Conservation (phyloP, 2,329 filamentous ascomycete genomes). For the Onygena corvina region DNA sequence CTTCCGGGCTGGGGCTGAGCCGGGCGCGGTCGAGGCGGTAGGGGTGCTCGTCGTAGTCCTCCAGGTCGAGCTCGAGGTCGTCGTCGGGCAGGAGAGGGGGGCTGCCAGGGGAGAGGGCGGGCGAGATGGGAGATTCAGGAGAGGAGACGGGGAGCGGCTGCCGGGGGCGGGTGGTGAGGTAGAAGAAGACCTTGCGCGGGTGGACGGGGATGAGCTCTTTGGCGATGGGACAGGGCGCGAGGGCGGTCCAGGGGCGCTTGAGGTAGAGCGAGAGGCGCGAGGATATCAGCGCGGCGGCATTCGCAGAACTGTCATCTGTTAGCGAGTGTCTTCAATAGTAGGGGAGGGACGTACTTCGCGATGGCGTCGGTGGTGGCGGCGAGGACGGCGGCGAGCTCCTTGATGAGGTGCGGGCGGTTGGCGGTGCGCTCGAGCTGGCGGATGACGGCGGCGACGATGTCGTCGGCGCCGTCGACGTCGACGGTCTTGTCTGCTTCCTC, state of each 20-base stretch:
- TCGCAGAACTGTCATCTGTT: constrained; percentile 61
- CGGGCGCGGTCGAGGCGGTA: constrained; percentile 48
- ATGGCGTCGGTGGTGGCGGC: constrained; percentile 67
- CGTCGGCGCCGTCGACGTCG: constrained; percentile 74
- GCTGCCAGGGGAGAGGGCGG: too few relatives aligned
- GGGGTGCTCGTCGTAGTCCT: constrained; percentile 50
- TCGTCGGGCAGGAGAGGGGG: too few relatives aligned
- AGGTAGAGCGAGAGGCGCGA: constrained; percentile 82
- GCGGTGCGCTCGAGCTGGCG: constrained; percentile 76
- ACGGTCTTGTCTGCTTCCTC: constrained; percentile 36
- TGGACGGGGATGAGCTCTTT: constrained; percentile 90
- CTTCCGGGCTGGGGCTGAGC: constrained; percentile 80
- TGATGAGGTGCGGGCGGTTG: constrained; percentile 87
- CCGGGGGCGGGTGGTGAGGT: constrained; percentile 75
- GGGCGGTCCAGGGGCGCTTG: constrained; percentile 70
- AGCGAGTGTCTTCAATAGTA: constrained; percentile 9
- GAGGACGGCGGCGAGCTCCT: constrained; percentile 75
- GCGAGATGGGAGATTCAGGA: constrained; percentile 39
- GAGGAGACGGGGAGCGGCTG: constrained; percentile 64
- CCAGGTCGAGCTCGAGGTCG: constrained; percentile 59
- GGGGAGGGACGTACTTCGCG: constrained; percentile 60
- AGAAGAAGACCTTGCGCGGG: constrained; percentile 92
- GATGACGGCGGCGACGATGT: constrained; percentile 86
- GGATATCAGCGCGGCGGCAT: constrained; percentile 88
- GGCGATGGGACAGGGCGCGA: constrained; percentile 71